Conservation (phyloP, 352 stramenopile species). For the Nothophytophthora sp. region DNA sequence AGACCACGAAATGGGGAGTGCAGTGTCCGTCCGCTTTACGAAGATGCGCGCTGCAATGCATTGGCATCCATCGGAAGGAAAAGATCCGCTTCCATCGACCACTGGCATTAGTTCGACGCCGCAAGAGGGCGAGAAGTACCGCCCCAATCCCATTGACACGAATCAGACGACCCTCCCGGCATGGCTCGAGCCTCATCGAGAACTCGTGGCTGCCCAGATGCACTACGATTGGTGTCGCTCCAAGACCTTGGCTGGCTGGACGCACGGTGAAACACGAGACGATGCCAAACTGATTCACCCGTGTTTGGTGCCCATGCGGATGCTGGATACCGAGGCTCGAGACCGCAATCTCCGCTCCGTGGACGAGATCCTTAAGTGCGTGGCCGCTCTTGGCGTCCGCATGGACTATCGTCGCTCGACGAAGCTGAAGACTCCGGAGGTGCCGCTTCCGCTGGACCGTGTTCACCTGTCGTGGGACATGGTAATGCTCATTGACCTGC, state of each 20-base stretch:
- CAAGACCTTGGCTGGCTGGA: conserved; percentile 55
- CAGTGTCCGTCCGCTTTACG: conserved; percentile 55
- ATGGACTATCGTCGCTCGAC: conserved; percentile 18
- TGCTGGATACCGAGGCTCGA: conserved; percentile 34
- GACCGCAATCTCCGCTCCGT: conserved; percentile 47
- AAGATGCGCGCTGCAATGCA: conserved; percentile 34
- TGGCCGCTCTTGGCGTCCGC: conserved; percentile 54
- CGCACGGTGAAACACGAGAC: conserved; percentile 34
- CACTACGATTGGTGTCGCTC: conserved; percentile 67
- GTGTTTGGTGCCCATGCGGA: conserved; percentile 51
- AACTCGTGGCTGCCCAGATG: conserved; percentile 48
- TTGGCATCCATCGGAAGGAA: conserved; percentile 9
- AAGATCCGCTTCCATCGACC: neutral
- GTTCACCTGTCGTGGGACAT: conserved; percentile 59
- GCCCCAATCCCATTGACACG: conserved; percentile 43
- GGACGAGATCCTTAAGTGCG: conserved; percentile 60
- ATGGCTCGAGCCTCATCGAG: conserved; percentile 34
- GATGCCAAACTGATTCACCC: conserved; percentile 48
- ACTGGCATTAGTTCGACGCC: neutral
- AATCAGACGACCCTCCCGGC: conserved; percentile 23
- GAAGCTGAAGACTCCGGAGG: conserved; percentile 20
- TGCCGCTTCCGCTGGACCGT: conserved; percentile 32
- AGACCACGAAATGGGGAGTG: conserved; percentile 43
- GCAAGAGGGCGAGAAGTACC: conserved; percentile 19
- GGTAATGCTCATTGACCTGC: conserved; percentile 65